Percentiles rank a stretch among this genome's conserved stretches.
Conservation (phyloP, 768 basidiomycete genomes). For the Mycena olivaceomarginata region DNA sequence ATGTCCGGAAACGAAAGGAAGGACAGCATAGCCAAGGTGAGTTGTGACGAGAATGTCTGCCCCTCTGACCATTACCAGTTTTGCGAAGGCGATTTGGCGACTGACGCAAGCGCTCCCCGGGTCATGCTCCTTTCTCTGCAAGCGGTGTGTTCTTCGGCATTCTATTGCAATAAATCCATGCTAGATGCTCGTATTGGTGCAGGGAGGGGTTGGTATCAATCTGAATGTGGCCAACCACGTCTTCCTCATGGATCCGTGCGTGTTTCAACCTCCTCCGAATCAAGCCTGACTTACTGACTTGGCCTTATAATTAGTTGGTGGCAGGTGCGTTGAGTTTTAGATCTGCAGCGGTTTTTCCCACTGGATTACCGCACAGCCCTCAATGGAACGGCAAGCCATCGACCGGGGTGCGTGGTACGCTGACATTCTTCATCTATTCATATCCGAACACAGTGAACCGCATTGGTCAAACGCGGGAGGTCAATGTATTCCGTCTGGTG, state of each 20-base stretch:
- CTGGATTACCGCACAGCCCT: not conserved
- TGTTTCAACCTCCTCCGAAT: not conserved
- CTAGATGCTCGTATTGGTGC: not conserved
- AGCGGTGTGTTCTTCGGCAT: not conserved
- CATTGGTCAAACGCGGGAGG: not conserved
- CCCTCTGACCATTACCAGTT: not conserved
- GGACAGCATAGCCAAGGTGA: not conserved
- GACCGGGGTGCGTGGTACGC: not conserved
- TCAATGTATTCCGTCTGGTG: not conserved
- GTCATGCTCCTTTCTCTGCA: not conserved
- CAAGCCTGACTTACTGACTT: not conserved
- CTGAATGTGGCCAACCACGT: not conserved
- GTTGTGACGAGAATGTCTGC: no score
- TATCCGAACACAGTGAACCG: not conserved
- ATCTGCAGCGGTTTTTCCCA: not conserved
- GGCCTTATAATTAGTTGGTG: not conserved
- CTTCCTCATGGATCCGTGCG: not conserved
- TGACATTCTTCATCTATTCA: not conserved
- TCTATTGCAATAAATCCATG: not conserved
- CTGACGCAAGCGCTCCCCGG: not conserved
- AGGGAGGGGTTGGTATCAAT: not conserved
- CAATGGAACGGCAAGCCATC: not conserved
- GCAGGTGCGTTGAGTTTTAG: not conserved
- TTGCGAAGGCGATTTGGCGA: not conserved
- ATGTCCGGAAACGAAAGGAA: not conserved